Evolutionary conservation across 805 yeast genomes (phyloP), one percentile per base, ranked within the genome.

Genomic region (Clavispora fructus): DNA sequence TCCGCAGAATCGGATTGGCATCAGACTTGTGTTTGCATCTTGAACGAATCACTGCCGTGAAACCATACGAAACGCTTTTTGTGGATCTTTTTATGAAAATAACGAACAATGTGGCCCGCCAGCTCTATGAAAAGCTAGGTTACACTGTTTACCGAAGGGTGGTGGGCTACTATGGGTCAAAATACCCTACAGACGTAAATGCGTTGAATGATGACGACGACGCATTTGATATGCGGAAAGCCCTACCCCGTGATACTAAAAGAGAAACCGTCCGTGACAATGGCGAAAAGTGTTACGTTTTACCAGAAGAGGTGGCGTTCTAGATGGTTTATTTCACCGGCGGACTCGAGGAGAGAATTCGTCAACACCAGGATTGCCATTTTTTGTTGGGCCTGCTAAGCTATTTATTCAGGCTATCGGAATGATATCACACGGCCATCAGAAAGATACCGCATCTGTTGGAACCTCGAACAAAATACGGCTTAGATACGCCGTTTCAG

Each of bases 71-170:
- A 53, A 85, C 91, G 6, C 82, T 87, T 54, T 94, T 92, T 62
- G 79, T 91, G 53, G 99, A 94, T 60, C 74, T 94, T 40, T 94
- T 90, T 65, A 99, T 94, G 37, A 85, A 90, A 55, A 89, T 94
- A 33, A 85, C 90, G 35, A 94, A 94, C 61, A 62, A 63, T 5
- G 68, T 90, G 45, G 99, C 97, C 0, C 78, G 89, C 1, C 82
- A 79, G 42, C 67, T 94, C 58, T 94, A 94, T 62, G 92, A 88
- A 60, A 85, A 86, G 55, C 63, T 94, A 45, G 98, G 97, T 0
- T 94, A 91, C 60, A 73, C 82, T 9, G 87, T 90, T 0, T 94
- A 75, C 61, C 68, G 99, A 63, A 67, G 99, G 43, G 98, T 94
- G 5, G 80, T 89, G 11, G 92, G 92, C 0, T 94, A 94, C 60